Evolutionary conservation across 1,284 basidiomycete genomes (phyloP).

Genomic region (Cutaneotrichosporon curvatum): DNA sequence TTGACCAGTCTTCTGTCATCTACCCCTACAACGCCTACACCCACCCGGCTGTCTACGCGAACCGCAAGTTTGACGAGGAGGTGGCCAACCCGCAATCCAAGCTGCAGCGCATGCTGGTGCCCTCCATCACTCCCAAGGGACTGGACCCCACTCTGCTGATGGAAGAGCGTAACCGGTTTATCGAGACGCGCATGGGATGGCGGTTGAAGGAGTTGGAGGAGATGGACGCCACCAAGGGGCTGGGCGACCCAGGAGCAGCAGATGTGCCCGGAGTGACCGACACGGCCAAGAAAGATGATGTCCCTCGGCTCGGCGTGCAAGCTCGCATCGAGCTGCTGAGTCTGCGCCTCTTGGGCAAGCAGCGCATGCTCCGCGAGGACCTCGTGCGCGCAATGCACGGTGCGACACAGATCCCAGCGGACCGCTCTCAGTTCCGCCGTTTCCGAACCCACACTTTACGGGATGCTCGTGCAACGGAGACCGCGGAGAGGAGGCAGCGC

Average conservation of each 20-base stretch:
- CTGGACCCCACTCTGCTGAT: slow-evolving; percentile 86
- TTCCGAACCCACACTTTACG: slow-evolving; percentile 79
- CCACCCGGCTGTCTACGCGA: slow-evolving; percentile 66
- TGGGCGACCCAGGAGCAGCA: slow-evolving; percentile 57
- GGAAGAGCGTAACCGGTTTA: slow-evolving; percentile 83
- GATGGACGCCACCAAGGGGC: slow-evolving; percentile 73
- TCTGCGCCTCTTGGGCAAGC: slow-evolving; percentile 84
- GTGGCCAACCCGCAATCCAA: slow-evolving; percentile 40
- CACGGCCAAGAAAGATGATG: slow-evolving; percentile 45
- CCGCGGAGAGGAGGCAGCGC: slow-evolving; percentile 84
- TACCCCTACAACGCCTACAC: slow-evolving; percentile 95
- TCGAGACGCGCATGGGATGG: slow-evolving; percentile 83
- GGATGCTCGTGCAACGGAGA: slow-evolving; percentile 85
- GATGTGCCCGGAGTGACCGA: slow-evolving; percentile 49
- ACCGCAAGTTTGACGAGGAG: slow-evolving; percentile 54
- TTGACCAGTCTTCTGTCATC: slow-evolving; percentile 70
- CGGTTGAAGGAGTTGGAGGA: slow-evolving; percentile 82
- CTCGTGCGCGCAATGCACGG: slow-evolving; percentile 82
- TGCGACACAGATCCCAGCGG: slow-evolving; percentile 82
- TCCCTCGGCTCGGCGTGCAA: slow-evolving; percentile 52
- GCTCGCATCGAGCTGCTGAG: slow-evolving; percentile 92
- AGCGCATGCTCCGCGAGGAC: slow-evolving; percentile 74
- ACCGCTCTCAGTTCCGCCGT: slow-evolving; percentile 84
- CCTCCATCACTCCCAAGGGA: slow-evolving; percentile 84
- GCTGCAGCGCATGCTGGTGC: slow-evolving; percentile 69